Base-by-base conservation (phyloP, 192 early-diverging fungal species). In the Mortierella hygrophila region DNA sequence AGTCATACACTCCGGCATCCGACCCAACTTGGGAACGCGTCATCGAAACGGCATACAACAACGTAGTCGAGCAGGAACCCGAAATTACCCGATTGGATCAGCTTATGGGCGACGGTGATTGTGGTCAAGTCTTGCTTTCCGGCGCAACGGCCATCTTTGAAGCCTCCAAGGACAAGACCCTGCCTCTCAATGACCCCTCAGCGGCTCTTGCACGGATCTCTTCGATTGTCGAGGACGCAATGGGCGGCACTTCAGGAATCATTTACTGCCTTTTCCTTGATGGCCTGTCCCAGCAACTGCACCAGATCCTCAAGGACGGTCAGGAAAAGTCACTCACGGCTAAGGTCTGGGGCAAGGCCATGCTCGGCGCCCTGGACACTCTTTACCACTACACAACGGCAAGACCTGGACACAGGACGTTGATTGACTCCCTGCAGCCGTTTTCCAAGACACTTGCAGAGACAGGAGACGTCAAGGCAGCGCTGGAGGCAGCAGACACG, bases 71-170 rank as follows among this genome's bases (percentile, higher is more conserved):
- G 3, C 84, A 89, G 40, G 82, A 83, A 18, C 92, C 96, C 3
- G 79, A 91, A 20, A 88, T 97, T 46, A 97, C 95, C 6, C 79
- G 85, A 42, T 91, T 93, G 47, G 96, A 97, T 74, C 92, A 92
- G 71, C 82, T 97, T 74, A 89, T 93, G 75, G 96, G 96, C 35
- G 96, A 97, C 78, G 96, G 96, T 21, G 96, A 97, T 83, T 97
- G 96, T 78, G 96, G 96, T 21, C 83, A 92, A 21, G 94, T 94
- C 16, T 84, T 97, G 49, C 88, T 91, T 21, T 87, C 90, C 6
- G 96, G 95, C 20, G 95, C 93, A 23, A 90, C 88, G n/a, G 90
- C 93, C 44, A 89, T 95, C 70, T 82, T 82, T 60, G 81, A 91
- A 9, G 92, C 91, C 6, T 78, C 90, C 8, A 76, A 93, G 68